Base-by-base conservation (phyloP, 2,329 filamentous ascomycete species). In the Apiospora koreana region DNA sequence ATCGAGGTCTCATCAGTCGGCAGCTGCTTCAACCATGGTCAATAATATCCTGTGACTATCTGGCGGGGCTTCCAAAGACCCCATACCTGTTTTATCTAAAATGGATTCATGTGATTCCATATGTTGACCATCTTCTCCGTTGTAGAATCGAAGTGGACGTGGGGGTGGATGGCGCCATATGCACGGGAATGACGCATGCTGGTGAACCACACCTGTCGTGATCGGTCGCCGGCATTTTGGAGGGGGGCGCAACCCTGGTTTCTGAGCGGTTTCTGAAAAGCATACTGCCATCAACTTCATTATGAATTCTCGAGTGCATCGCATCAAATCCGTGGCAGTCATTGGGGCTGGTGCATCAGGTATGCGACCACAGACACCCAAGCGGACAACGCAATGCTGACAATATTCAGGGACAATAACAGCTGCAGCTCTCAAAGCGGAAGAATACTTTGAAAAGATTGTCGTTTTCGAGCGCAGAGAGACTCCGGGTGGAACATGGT, bases 401-500 rank as follows among this genome's bases (percentile, higher is more conserved):
- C 16, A 7, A 21, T 21, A 1, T 0, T 6, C 58, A 86, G 85
- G 85, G n/a, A 82, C 84, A 2, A 77, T 84, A 1, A 82, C 85
- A 0, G 84, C 84, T 0, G 83, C 84, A 0, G 84, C 85, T 1
- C 77, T 87, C 16, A 80, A 83, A 41, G 81, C 83, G 0, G 84
- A 85, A 73, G 80, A 81, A 12, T 83, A 80, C 62, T 85, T 83
- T 74, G 80, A 84, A 10, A 74, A 73, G 0, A 83, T 84, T 10
- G 77, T 76, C 1, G 81, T 85, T 0, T 85, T 83, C 75, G 82
- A 86, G 69, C 74, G 81, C 12, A 76, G 84, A 21, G 83, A 82
- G 66, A 79, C 80, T 0, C 73, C 84, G 0, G 84, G 84, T 0
- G 84, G 84, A 21, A 85, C 83, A 74, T 86, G 84, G 84, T 85